These are phyloP conservation scores for Dalbergia cochinchinensis DNA, from an alignment of 306 rosid genomes.

Conservation along the genomic window DNA sequence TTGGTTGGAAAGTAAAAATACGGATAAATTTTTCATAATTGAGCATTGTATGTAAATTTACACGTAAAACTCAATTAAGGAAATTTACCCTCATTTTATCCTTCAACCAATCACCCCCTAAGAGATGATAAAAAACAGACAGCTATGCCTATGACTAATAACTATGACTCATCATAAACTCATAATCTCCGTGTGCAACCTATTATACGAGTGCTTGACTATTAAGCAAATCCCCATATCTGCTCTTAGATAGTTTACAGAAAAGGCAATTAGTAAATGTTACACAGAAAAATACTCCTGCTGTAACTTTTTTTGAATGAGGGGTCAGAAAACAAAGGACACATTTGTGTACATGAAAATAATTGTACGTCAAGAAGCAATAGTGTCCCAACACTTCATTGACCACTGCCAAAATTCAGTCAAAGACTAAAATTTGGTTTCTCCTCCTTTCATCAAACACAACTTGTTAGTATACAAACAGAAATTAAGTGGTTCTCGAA, in stretches of 20 bases:
- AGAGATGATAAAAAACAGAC: neutral
- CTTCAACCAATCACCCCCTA: too few species aligned
- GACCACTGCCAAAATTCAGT: conserved; percentile 42
- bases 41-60: too few species aligned
- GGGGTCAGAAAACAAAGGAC: neutral
- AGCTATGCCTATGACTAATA: neutral
- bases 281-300: neutral
- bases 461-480: conserved; percentile 43
- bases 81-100: too few species aligned
- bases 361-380: conserved; percentile 24
- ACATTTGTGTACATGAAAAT: conserved; percentile 11
- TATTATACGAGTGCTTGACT: conserved; percentile 9
- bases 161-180: neutral
- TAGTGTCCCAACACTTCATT: conserved; percentile 29
- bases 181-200: neutral
- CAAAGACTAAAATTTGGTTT: conserved; percentile 55
- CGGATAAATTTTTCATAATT: too few species aligned
- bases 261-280: neutral
- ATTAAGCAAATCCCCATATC: conserved; percentile 13
- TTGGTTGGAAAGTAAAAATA: too few species aligned
- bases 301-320: conserved; percentile 28
- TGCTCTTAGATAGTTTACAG: neutral
- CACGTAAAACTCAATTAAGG: too few species aligned
- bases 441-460: conserved; percentile 58
- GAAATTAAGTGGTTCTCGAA: neutral